These are phyloP conservation scores for Metarhizium rileyi DNA, from an alignment of 2,329 filamentous ascomycete genomes.

Conservation along the genomic window DNA sequence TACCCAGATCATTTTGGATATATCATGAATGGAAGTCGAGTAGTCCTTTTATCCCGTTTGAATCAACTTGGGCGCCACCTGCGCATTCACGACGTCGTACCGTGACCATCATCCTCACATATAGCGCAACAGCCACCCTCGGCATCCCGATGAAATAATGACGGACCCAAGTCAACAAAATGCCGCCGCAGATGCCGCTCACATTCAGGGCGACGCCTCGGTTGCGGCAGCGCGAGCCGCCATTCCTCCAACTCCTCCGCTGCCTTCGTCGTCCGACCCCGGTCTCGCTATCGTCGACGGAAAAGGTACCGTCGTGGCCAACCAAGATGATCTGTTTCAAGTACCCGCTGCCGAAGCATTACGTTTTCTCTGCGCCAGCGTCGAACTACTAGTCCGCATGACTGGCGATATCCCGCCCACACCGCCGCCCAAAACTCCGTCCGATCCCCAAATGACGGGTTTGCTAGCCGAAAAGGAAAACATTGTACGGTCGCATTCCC, in stretches of 20 bases:
- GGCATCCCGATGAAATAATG: not conserved
- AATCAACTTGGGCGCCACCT: constrained; percentile 1
- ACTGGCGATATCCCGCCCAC: constrained; percentile 75
- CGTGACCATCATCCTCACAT: not conserved
- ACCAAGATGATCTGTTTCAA: constrained; percentile 58
- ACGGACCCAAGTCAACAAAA: not conserved
- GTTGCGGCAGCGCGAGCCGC: constrained; percentile 4
- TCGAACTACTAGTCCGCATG: constrained; percentile 61
- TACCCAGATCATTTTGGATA: not conserved
- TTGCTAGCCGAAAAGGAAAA: constrained; percentile 54
- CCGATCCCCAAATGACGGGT: constrained; percentile 55
- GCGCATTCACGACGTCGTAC: not conserved
- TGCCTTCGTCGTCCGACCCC: constrained; percentile 30
- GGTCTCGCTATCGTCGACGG: constrained; percentile 18
- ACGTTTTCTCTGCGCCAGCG: constrained; percentile 62
- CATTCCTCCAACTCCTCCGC: constrained; percentile 29
- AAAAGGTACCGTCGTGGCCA: constrained; percentile 13
- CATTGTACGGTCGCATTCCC: constrained; percentile 48
- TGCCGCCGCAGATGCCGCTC: not conserved
- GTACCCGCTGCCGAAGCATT: constrained; percentile 66
- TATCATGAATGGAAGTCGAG: constrained; percentile 7
- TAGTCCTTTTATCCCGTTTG: not conserved
- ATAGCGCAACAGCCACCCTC: not conserved
- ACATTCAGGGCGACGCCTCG: not conserved
- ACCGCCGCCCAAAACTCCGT: constrained; percentile 55